Evolutionary conservation across 2,329 filamentous ascomycete genomes (phyloP).

Genomic region (Fusarium tuaranense): DNA sequence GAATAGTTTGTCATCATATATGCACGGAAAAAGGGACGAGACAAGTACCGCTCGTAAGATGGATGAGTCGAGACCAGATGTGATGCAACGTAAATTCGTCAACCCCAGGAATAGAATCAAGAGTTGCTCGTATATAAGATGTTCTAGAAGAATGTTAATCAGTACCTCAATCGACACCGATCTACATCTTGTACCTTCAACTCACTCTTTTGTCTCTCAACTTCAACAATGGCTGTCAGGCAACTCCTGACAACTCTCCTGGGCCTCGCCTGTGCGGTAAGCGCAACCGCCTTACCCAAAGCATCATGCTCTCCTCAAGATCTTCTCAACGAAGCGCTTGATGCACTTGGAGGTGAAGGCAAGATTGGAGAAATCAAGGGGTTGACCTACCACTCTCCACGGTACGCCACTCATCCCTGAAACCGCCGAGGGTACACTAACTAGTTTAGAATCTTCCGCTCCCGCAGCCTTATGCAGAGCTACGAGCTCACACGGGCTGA

Average conservation of each 20-base stretch:
- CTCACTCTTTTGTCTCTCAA: neutral
- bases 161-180: neutral
- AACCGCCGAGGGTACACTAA: neutral
- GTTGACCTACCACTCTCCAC: slow-evolving; percentile 3
- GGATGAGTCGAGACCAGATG: neutral
- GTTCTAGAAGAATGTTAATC: neutral
- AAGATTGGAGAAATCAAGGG: neutral
- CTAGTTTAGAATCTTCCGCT: slow-evolving; percentile 7
- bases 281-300: neutral
- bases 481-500: slow-evolving; percentile 10
- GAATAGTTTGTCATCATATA: neutral
- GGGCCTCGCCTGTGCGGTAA: neutral
- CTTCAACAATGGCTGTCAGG: neutral
- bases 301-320: neutral
- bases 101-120: neutral
- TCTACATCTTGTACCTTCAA: neutral
- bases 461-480: slow-evolving; percentile 22
- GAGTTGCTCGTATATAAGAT: neutral
- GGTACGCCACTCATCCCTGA: neutral
- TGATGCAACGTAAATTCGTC: slow-evolving; percentile 1
- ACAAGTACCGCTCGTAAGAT: slow-evolving; percentile 5
- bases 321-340: neutral
- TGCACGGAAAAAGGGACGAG: neutral
- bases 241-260: neutral
- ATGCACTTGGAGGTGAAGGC: neutral